Evolutionary conservation across 352 stramenopile genomes (phyloP).

Genomic region (Phytophthora agathidicida): DNA sequence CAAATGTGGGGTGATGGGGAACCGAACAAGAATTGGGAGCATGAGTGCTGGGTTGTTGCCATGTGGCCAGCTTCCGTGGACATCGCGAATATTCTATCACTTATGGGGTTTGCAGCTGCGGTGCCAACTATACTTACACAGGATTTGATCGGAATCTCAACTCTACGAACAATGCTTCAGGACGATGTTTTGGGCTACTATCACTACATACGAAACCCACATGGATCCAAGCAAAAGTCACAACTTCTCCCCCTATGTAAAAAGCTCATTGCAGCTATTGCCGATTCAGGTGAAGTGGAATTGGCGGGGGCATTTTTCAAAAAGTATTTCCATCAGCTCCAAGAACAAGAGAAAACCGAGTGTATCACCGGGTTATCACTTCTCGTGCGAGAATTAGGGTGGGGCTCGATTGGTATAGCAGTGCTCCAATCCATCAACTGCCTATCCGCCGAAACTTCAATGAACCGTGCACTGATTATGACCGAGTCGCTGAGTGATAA

Average conservation of each 20-base stretch:
- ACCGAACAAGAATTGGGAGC: no score
- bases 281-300: background rate
- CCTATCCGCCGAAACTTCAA: background rate
- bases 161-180: background rate
- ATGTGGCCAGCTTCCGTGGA: constrained; percentile 9
- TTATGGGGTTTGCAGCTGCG: constrained; percentile 5
- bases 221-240: background rate
- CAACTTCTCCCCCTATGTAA: constrained; percentile 1
- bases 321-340: constrained; percentile 14
- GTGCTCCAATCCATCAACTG: constrained; percentile 3
- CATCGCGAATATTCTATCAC: background rate
- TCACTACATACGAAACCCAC: background rate
- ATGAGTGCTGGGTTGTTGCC: background rate
- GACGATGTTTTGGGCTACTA: constrained; percentile 4
- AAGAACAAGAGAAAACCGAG: constrained; percentile 5
- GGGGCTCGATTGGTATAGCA: background rate
- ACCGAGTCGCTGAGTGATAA: constrained; percentile 1
- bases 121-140: background rate
- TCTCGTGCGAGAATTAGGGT: constrained; percentile 10
- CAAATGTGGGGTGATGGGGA: constrained; percentile 3
- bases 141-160: background rate
- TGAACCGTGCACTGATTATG: constrained; percentile 10
- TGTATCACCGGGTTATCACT: background rate
- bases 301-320: constrained; percentile 11
- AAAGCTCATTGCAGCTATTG: constrained; percentile 1